Conservation (phyloP, 192 early-diverging fungal species). For the Linnemannia schmuckeri region DNA sequence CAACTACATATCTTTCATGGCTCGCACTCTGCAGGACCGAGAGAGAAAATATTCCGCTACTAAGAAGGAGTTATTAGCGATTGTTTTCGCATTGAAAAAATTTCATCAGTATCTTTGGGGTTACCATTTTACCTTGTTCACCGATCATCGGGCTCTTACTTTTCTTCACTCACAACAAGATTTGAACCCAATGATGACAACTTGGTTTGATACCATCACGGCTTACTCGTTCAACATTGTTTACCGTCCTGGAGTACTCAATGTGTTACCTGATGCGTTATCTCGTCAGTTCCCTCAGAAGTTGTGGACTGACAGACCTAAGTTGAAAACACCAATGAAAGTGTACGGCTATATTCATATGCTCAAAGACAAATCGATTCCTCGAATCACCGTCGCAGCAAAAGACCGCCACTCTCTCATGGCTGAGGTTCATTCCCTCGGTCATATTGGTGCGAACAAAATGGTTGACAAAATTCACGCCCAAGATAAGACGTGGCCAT, state of each 20-base stretch:
- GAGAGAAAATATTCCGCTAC: no score
- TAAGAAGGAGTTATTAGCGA: no score
- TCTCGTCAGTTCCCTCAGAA: conserved; percentile 9
- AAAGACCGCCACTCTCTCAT: neutral
- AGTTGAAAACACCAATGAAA: neutral
- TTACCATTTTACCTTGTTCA: no score
- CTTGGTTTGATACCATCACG: conserved; percentile 28
- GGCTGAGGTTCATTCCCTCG: neutral
- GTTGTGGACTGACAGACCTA: neutral
- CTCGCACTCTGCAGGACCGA: no score
- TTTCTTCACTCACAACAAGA: conserved; percentile 15
- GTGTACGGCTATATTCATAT: neutral
- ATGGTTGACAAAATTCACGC: conserved; percentile 6
- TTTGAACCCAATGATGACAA: conserved; percentile 29
- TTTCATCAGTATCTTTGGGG: no score
- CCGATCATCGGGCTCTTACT: conserved; percentile 24
- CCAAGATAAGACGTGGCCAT: neutral
- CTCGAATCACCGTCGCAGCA: neutral
- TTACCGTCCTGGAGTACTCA: conserved; percentile 20
- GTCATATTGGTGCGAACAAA: conserved; percentile 18
- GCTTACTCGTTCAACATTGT: conserved; percentile 26
- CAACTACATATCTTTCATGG: no score
- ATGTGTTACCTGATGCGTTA: conserved; percentile 32
- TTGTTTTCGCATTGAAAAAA: no score
- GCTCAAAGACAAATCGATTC: neutral